A percentile compares a stretch with the other conserved stretches of the same genome.
Evolutionary conservation across 331 rosid genomes (phyloP).

Genomic region (Erythrophleum ivorense): DNA sequence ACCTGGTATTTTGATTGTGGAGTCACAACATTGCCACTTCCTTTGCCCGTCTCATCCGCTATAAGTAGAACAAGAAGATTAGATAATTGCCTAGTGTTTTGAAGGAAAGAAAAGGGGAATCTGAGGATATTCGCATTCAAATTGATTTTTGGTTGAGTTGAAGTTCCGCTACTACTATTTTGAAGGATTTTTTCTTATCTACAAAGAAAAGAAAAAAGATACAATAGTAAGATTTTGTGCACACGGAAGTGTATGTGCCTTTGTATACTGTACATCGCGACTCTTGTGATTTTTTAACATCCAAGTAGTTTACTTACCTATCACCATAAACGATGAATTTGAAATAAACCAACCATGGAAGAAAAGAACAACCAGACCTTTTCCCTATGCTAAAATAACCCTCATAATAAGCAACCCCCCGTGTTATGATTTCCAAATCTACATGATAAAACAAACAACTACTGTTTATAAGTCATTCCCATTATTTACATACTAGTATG

Average conservation of each 20-base stretch:
- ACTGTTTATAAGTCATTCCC: not conserved
- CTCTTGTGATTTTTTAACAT: not conserved
- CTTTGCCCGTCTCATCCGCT: conserved; percentile 38
- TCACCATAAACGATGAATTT: not conserved
- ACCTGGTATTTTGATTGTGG: conserved; percentile 52
- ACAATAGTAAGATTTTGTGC: too few relatives aligned
- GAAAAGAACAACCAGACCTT: not conserved
- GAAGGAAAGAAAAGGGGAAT: not conserved
- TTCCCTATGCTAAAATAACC: not conserved
- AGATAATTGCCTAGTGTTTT: not conserved
- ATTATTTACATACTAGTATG: not conserved
- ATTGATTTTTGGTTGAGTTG: not conserved
- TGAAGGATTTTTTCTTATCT: not conserved
- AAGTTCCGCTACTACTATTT: not conserved
- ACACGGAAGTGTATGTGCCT: not conserved
- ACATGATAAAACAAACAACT: not conserved
- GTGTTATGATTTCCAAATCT: not conserved
- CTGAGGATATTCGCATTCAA: conserved; percentile 11
- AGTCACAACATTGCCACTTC: conserved; percentile 30
- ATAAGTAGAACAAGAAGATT: conserved; percentile 29
- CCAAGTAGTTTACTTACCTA: not conserved
- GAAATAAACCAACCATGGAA: not conserved
- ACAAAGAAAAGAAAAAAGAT: not conserved
- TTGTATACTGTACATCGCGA: not conserved
- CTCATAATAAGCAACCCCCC: not conserved